Base-by-base conservation (phyloP, 345 rosid species). In the Citrus reticulata region DNA sequence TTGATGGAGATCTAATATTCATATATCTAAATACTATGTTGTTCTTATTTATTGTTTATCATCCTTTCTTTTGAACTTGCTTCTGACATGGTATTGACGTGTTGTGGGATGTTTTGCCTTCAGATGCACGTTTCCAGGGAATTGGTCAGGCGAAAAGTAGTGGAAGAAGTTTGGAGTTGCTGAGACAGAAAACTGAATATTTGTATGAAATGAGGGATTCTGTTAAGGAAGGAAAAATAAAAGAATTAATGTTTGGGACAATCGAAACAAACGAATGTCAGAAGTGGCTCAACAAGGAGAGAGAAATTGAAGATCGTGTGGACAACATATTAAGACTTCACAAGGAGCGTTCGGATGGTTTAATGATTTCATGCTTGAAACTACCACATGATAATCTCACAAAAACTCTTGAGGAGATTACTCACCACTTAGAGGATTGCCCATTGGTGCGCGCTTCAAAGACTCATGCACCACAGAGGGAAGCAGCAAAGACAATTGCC, bases 131-230 rank as follows among this genome's bases (percentile, higher is more conserved):
- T 9, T 37, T 7, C 29, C 20, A 6, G 67, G 2, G 3, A 27
- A 27, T 63, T 40, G 55, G 32, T n/a, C 32, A 9, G n/a, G 35
- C 22, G 11, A 22, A 35, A 68, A 68, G 20, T 30, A 1, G 5
- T 24, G 55, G 14, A 39, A n/a, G 72, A 27, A 39, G 40, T 39
- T 8, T 68, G n/a, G 72, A 68, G 4, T 39, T 68, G 55, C 72
- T 40, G 3, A 22, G 6, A 71, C 76, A 46, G 17, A 78, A 78
- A 60, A 63, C 64, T 17, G 76, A 78, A 63, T 51, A 63, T 62
- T 73, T 78, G 51, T 63, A 61, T 51, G 76, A 63, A 63, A 55
- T 62, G 73, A 66, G 81, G 24, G 81, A 78, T 78, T 71, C 76
- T 13, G 62, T 78, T n/a, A 78, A 54, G 71, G 71, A 71, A 49